These are phyloP conservation scores for Ogataea ramenticola DNA, from an alignment of 805 yeast genomes.

Conservation along the genomic window DNA sequence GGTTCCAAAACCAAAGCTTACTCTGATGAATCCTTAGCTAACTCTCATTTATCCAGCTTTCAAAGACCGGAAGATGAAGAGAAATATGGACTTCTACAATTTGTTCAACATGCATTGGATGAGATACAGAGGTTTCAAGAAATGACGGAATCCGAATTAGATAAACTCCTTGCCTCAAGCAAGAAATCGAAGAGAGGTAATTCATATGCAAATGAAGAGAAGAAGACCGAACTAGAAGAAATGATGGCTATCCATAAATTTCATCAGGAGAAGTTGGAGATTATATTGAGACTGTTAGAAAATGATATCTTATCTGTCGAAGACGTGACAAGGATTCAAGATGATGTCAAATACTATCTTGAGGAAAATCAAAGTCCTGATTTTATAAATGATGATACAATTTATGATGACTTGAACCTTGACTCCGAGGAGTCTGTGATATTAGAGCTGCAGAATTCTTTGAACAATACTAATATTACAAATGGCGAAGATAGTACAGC, in stretches of 20 bases:
- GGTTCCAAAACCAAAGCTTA: constrained; percentile 50
- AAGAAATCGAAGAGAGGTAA: constrained; percentile 47
- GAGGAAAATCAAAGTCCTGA: constrained; percentile 93
- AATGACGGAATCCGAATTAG: constrained; percentile 64
- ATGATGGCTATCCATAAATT: constrained; percentile 66
- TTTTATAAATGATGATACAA: constrained; percentile 88
- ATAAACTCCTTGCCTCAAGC: constrained; percentile 33
- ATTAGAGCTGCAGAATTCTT: constrained; percentile 21
- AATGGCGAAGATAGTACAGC: neutral
- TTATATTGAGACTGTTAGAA: constrained; percentile 65
- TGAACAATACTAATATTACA: neutral
- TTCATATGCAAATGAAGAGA: constrained; percentile 34
- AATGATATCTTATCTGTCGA: constrained; percentile 75
- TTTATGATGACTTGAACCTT: constrained; percentile 81
- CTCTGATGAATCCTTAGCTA: constrained; percentile 45
- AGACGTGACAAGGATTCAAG: constrained; percentile 66
- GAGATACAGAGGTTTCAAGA: constrained; percentile 79
- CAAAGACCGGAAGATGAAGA: constrained; percentile 64
- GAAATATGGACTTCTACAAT: constrained; percentile 64
- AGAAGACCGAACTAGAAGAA: constrained; percentile 54
- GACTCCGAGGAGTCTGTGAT: constrained; percentile 34
- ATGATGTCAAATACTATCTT: constrained; percentile 86
- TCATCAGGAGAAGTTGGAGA: constrained; percentile 76
- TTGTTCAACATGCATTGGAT: constrained; percentile 64
- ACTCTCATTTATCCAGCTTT: constrained; percentile 20